Evolutionary conservation across 371 early-diverging fungal species (phyloP).

Genomic region (Zopfochytrium polystomum): DNA sequence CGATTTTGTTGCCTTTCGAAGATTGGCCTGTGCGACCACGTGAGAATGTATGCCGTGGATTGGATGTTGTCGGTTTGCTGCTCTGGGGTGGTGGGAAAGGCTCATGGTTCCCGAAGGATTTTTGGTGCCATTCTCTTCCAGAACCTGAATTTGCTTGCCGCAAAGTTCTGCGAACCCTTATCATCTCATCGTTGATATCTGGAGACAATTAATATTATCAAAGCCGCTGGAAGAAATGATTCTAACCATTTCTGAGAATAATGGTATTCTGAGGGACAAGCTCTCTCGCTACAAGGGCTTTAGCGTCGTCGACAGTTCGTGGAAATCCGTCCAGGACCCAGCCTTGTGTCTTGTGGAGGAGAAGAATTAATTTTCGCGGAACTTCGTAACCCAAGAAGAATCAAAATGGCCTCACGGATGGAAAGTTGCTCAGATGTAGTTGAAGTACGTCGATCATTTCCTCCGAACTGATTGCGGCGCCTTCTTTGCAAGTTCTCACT

Average conservation of each 20-base stretch:
- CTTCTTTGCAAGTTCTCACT: constrained; percentile 23
- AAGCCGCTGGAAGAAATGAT: constrained; percentile 14
- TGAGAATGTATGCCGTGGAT: background rate
- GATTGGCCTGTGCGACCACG: too few relatives aligned
- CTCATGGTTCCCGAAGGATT: background rate
- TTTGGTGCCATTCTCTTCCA: constrained; percentile 22
- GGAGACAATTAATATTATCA: background rate
- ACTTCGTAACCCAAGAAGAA: too few relatives aligned
- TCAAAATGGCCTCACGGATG: background rate
- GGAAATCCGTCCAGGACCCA: constrained; percentile 56
- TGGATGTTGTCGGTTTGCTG: constrained; percentile 8
- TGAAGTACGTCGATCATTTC: constrained; percentile 23
- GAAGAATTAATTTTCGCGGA: too few relatives aligned
- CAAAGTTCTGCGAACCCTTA: constrained; percentile 18
- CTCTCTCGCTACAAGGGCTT: constrained; percentile 32
- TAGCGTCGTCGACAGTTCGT: constrained; percentile 40
- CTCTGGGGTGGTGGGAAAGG: too few relatives aligned
- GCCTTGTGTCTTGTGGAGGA: constrained; percentile 15
- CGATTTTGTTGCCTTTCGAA: background rate
- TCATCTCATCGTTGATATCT: constrained; percentile 39
- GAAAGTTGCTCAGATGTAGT: background rate
- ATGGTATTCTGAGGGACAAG: constrained; percentile 34
- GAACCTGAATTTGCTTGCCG: constrained; percentile 23
- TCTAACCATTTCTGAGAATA: constrained; percentile 27
- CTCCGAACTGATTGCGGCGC: constrained; percentile 22